A percentile compares a stretch with the other conserved stretches of the same genome.
These are phyloP conservation scores for Collybia nuda DNA, from an alignment of 768 basidiomycete species.

Conservation along the genomic window DNA sequence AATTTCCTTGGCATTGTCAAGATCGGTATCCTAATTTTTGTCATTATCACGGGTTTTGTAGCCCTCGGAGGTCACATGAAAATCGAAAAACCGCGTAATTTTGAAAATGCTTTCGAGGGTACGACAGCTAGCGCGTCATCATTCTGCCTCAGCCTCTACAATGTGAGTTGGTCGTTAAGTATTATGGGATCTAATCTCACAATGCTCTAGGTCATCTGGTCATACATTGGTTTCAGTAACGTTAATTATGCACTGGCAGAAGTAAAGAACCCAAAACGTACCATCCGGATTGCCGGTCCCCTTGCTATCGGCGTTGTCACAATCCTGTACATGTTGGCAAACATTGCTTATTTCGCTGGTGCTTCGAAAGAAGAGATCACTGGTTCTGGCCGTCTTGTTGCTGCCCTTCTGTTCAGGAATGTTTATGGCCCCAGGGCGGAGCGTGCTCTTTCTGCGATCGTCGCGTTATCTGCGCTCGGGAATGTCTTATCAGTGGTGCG, in stretches of 20 bases:
- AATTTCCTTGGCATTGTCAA: conserved; percentile 64
- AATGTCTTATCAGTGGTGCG: conserved; percentile 52
- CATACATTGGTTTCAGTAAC: conserved; percentile 63
- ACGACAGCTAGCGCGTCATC: conserved; percentile 46
- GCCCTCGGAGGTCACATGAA: conserved; percentile 35
- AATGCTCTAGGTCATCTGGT: conserved; percentile 35
- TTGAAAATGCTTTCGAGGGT: conserved; percentile 37
- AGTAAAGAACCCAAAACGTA: conserved; percentile 58
- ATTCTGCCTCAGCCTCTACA: conserved; percentile 33
- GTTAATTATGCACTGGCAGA: conserved; percentile 70
- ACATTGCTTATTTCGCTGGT: conserved; percentile 69
- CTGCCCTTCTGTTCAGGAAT: conserved; percentile 66
- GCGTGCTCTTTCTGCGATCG: conserved; percentile 23
- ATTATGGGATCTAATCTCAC: conserved; percentile 40
- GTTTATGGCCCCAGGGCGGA: conserved; percentile 58
- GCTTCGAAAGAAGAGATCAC: conserved; percentile 66
- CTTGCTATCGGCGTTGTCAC: conserved; percentile 57
- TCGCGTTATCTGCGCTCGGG: conserved; percentile 53
- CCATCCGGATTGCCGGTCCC: conserved; percentile 65
- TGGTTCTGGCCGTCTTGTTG: conserved; percentile 56
- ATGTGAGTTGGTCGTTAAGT: conserved; percentile 42
- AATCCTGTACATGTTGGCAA: conserved; percentile 57
- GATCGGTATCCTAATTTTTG: conserved; percentile 43
- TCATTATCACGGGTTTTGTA: conserved; percentile 50
- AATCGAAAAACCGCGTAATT: conserved; percentile 32